Base-by-base conservation (phyloP, 371 early-diverging fungal species). In the Phascolomyces articulosus region DNA sequence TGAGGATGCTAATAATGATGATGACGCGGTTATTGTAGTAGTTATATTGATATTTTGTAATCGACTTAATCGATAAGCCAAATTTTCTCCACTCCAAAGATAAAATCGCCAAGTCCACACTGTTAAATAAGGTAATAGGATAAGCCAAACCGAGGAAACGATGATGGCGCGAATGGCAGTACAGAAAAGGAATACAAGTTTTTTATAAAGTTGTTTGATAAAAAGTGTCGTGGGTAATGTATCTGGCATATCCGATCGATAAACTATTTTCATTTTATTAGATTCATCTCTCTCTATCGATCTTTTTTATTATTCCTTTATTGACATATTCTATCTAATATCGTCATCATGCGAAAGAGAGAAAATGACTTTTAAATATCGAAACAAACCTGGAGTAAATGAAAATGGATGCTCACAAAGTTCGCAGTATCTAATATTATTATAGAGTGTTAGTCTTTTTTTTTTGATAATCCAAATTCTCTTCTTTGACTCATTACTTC, bases 391-490 rank as follows among this genome's bases (percentile, higher is more conserved):
- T 48, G 94, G 93, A 23, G 93, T 90, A 66, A 97, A 97, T 13
- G 86, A 70, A 74, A 91, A 97, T 44, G 79, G 85, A 73, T 94
- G 84, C 44, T 91, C 90, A 79, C 98, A 97, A 15, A 97, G 85
- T 70, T 97, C 97, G 76, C 97, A 97, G 68, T 90, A 84, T 70
- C 89, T 89, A n/a, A n/a, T 66, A 59, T 51, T 53, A 20, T 4
- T 15, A 24, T n/a, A n/a, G n/a, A n/a, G n/a, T n/a, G n/a, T n/a
- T n/a, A n/a, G n/a, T n/a, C n/a, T n/a, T n/a, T n/a, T 18, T 53
- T 24, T 53, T 15, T 28, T 28, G 11, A 1, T 2, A 34, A 11
- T 34, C 2, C 20, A 3, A 40, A 8, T 51, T 3, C 38, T 23
- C 8, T 29, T 60, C 44, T 66, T 66, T 40, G 9, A 47, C 23